Evolutionary conservation across 352 stramenopile species (phyloP).

Genomic region (Phytophthora foliorum): DNA sequence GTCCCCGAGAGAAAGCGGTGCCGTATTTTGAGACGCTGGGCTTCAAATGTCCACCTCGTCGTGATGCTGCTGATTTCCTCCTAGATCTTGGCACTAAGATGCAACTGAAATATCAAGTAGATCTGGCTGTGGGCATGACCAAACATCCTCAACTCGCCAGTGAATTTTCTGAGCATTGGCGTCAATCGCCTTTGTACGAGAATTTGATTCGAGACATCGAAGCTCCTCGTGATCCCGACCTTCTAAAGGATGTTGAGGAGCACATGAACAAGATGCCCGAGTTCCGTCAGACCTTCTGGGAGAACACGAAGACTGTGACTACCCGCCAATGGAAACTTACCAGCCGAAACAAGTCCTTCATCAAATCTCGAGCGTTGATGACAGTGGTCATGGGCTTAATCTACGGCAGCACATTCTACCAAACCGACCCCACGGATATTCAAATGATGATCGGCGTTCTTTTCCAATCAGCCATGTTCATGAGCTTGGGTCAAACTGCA

Average conservation of each 20-base stretch:
- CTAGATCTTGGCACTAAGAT: constrained; percentile 57
- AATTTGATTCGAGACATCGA: constrained; percentile 14
- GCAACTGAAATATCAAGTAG: constrained; percentile 48
- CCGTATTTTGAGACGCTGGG: constrained; percentile 53
- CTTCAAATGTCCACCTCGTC: constrained; percentile 48
- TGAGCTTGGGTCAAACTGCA: constrained; percentile 76
- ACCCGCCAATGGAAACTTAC: constrained; percentile 51
- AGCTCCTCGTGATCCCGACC: constrained; percentile 15
- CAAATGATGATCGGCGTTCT: constrained; percentile 76
- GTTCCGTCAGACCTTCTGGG: constrained; percentile 35
- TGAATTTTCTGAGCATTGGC: constrained; percentile 39
- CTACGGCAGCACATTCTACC: constrained; percentile 57
- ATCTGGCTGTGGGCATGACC: constrained; percentile 4
- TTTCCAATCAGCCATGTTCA: constrained; percentile 85
- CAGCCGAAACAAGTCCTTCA: constrained; percentile 52
- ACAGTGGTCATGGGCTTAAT: constrained; percentile 56
- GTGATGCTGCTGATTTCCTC: constrained; percentile 64
- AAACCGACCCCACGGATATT: constrained; percentile 47
- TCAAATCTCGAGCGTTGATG: constrained; percentile 52
- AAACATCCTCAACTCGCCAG: constrained; percentile 32
- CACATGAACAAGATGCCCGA: constrained; percentile 75
- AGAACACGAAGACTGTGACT: constrained; percentile 46
- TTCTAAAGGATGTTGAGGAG: constrained; percentile 55
- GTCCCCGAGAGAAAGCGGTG: constrained; percentile 43
- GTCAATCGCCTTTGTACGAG: constrained; percentile 12